Evolutionary conservation across 495 filamentous ascomycete genomes (phyloP), one percentile per base, ranked within the genome.

Genomic region (Xylaria curta): DNA sequence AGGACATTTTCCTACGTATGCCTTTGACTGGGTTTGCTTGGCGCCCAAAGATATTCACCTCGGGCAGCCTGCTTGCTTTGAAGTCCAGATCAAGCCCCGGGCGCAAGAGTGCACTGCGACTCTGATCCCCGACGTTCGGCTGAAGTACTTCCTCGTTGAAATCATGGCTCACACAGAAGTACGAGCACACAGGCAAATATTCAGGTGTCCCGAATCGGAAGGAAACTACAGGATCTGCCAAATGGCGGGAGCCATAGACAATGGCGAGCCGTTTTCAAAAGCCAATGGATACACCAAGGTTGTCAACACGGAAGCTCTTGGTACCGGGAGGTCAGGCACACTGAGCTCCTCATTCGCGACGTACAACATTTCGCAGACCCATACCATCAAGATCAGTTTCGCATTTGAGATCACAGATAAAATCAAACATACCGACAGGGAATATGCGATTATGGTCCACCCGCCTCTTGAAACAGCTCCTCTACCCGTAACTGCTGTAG

Each of bases 11-110:
- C 69, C 69, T 17, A 71, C 59, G 15, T 71, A 71, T 24, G 38
- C 61, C 10, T 71, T 71, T 46, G 69, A 71, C 62, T 71, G 69
- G 69, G 17, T 49, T 12, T 71, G 69, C 62, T 47, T 56, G n/a
- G 51, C 47, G 8, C 62, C 69, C n/a, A 0, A 1, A 26, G 21
- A 66, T 44, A 19, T 71, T 12, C 49, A 71, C 31, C 26, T 71
- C 8, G 69, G 59, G 13, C 51, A 66, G 28, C 62, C 62, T 13
- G 13, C 24, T 7, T 33, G 26, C 10, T 66, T 71, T 19, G 49
- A 60, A 51, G 61, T 71, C 26, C 36, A 26, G 1, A 66, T 71
- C n/a, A 58, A 66, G 51, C 61, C 69, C n/a, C 69, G 69, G 15
- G 61, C 17, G 19, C 17, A 33, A 0, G 38, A 71, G 53, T 66